phyloP scores from a whole-genome alignment of 1,284 basidiomycete genomes.

The Cryptococcus sp. region DNA sequence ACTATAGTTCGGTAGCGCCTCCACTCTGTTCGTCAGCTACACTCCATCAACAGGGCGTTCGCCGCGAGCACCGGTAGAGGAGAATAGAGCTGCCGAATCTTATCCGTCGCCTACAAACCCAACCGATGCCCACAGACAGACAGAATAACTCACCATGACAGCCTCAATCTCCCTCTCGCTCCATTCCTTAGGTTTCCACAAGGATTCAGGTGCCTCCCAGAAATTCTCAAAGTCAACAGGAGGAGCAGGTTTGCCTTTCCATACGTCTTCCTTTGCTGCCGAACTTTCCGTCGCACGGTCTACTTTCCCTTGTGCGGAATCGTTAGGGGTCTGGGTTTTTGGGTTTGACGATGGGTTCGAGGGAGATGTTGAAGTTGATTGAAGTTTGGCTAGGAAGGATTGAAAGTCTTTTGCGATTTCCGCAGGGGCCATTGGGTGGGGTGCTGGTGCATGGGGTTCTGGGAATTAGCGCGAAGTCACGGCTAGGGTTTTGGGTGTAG shows the following conservation, averaged over 20 bases:
- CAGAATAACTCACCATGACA: slow-evolving; percentile 59
- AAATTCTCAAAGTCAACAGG: slow-evolving; percentile 59
- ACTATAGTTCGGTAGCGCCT: slow-evolving; percentile 55
- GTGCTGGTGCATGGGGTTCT: slow-evolving; percentile 61
- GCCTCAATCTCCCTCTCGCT: slow-evolving; percentile 71
- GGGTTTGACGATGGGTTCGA: slow-evolving; percentile 26
- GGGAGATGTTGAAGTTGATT: slow-evolving; percentile 42
- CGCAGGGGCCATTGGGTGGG: slow-evolving; percentile 70
- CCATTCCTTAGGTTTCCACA: slow-evolving; percentile 63
- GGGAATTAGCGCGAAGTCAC: slow-evolving; percentile 6
- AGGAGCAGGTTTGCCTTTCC: slow-evolving; percentile 23
- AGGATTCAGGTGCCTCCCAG: slow-evolving; percentile 70
- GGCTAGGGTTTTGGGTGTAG: background rate
- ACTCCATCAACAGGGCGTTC: background rate
- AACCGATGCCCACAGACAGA: background rate
- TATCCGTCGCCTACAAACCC: no score
- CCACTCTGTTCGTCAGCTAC: slow-evolving; percentile 56
- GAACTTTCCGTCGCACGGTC: slow-evolving; percentile 1
- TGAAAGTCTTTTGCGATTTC: slow-evolving; percentile 64
- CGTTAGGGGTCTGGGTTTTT: slow-evolving; percentile 22
- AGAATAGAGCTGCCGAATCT: no score
- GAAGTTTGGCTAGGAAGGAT: slow-evolving; percentile 57
- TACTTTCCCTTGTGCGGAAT: slow-evolving; percentile 14
- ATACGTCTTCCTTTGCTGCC: slow-evolving; percentile 13
- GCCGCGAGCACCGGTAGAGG: no score